Base-by-base conservation (phyloP, 257 asterid genomes). In the Ocimum tenuiflorum region DNA sequence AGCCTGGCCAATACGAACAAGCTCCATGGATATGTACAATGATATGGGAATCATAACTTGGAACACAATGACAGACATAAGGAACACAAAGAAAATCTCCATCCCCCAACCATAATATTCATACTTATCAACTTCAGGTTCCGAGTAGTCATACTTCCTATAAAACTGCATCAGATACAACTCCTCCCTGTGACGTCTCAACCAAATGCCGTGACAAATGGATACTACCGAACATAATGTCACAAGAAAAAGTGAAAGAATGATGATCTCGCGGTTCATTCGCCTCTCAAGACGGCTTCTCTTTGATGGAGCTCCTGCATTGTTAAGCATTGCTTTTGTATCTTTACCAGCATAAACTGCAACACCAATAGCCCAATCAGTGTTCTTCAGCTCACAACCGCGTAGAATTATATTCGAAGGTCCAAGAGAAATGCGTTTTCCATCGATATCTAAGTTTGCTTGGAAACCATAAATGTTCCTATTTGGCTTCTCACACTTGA, bases 1-100 rank as follows among this genome's bases (percentile, higher is more conserved):
- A 64, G 99, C 97, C 83, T 94, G 99, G 59, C 99, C 99, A 59
- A 90, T 87, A 57, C 99, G 97, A 65, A 94, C 99, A 73, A 94
- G 95, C 81, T 94, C 99, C 95, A 94, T 82, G 24, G 99, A 90
- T 79, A 94, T 90, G 80, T 94, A 94, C 79, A 94, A 70, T 4
- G 99, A 90, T 79, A 94, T 94, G 33, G 99, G 99, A 79, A 94
- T 94, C 96, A 94, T 86, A 66, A 94, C 75, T 76, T 94, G 99
- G 82, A 86, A 94, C 20, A 94, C 99, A 66, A 94, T 94, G 45
- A 94, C 88, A 11, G 92, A 86, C 97, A 86, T 94, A 53, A 94
- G 97, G 60, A 94, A 90, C 9, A 85, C 84, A 58, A 94, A 88
- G 78, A 94, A 77, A 73, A 88, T 78, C 88, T 94, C 95, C 94